Conservation (phyloP, 2,329 filamentous ascomycete genomes). For the Beauveria caledonica region DNA sequence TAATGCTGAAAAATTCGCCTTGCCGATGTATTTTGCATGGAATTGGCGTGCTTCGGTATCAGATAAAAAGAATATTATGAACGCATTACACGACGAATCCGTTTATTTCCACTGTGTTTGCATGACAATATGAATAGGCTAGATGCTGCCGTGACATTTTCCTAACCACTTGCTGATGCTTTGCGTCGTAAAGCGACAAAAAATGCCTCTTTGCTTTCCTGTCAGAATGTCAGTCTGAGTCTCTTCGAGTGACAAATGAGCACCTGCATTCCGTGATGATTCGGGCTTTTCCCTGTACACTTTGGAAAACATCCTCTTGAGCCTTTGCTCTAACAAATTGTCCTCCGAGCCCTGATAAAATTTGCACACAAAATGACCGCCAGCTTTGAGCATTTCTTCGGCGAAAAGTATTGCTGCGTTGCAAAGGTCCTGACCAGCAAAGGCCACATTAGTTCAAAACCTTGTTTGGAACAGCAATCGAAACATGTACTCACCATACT, state of each 20-base stretch:
- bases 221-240: background rate
- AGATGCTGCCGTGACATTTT: background rate
- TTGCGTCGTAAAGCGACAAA: constrained; percentile 75
- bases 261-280: constrained; percentile 71
- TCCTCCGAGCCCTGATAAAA: constrained; percentile 92
- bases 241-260: background rate
- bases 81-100: constrained; percentile 1
- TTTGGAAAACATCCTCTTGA: constrained; percentile 69
- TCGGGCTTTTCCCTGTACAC: constrained; percentile 88
- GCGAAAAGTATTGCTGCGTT: constrained; percentile 76
- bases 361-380: constrained; percentile 93
- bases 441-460: background rate
- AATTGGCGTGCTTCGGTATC: constrained; percentile 41
- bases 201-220: constrained; percentile 63
- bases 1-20: constrained; percentile 22
- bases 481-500: constrained; percentile 67
- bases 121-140: constrained; percentile 22
- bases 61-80: constrained; percentile 25
- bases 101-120: constrained; percentile 4
- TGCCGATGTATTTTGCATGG: constrained; percentile 32
- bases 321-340: constrained; percentile 62
- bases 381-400: constrained; percentile 70
- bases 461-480: background rate
- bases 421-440: constrained; percentile 67
- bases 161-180: constrained; percentile 11